These are phyloP conservation scores for Diaporthe sp. DNA, from an alignment of 2,329 filamentous ascomycete genomes.

Conservation along the genomic window DNA sequence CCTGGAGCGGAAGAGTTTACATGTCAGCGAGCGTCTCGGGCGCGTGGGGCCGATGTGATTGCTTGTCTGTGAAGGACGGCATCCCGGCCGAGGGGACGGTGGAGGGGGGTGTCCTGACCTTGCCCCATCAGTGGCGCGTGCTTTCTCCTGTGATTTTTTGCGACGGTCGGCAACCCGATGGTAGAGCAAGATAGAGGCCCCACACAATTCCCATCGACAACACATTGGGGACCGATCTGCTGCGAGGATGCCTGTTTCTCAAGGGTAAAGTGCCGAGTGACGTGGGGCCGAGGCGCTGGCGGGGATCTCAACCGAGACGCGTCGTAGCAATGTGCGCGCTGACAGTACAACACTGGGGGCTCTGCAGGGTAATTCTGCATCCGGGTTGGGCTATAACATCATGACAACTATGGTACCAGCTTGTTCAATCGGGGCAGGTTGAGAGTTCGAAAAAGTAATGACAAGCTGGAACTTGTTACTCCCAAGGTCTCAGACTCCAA, in stretches of 20 bases:
- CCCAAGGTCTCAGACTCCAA: not conserved
- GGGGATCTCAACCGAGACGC: constrained; percentile 21
- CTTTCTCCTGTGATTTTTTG: constrained; percentile 8
- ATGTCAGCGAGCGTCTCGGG: constrained; percentile 22
- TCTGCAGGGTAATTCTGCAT: not conserved
- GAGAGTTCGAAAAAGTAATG: not conserved
- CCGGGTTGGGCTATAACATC: not conserved
- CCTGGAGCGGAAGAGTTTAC: constrained; percentile 3
- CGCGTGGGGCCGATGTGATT: not conserved
- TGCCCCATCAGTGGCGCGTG: constrained; percentile 30
- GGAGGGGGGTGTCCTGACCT: constrained; percentile 31
- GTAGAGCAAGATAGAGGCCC: constrained; percentile 37
- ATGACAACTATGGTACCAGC: not conserved
- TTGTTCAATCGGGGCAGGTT: not conserved
- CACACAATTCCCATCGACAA: constrained; percentile 39
- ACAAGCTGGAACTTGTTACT: not conserved
- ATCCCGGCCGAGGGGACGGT: not conserved
- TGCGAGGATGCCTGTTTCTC: constrained; percentile 16
- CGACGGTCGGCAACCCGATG: constrained; percentile 34
- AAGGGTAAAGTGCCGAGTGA: constrained; percentile 7
- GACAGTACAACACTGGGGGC: not conserved
- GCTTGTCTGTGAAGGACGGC: not conserved
- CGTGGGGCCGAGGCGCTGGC: constrained; percentile 26
- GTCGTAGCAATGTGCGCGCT: constrained; percentile 7
- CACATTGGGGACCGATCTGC: constrained; percentile 34